Conservation (phyloP, 2,329 filamentous ascomycete species). For the Aspergillaceae sp. region DNA sequence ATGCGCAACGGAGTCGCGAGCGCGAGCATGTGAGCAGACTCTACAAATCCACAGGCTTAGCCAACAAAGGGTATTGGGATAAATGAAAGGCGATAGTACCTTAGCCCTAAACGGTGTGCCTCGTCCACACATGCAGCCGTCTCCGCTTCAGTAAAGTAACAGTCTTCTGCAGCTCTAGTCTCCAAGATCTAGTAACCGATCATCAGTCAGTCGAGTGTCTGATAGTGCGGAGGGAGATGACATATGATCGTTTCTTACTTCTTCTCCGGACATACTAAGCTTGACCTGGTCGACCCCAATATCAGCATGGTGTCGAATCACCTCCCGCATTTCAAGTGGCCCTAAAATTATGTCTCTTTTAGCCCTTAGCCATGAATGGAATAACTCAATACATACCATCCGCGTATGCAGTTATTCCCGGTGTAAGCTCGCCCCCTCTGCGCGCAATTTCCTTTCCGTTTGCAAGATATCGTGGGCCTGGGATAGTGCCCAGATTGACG, state of each 20-base stretch:
- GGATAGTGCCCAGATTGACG: slow-evolving; percentile 42
- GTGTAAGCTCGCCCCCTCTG: slow-evolving; percentile 38
- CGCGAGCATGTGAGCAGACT: slow-evolving; percentile 41
- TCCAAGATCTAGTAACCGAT: slow-evolving; percentile 16
- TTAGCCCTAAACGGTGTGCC: slow-evolving; percentile 23
- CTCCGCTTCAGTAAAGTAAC: slow-evolving; percentile 41
- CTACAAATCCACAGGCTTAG: slow-evolving; percentile 8
- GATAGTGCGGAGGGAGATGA: slow-evolving; percentile 9
- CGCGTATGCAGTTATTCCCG: slow-evolving; percentile 36
- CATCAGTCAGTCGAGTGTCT: slow-evolving; percentile 7
- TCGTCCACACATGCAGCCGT: slow-evolving; percentile 43
- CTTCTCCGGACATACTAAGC: slow-evolving; percentile 36
- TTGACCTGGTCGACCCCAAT: slow-evolving; percentile 40
- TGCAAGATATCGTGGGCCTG: slow-evolving; percentile 41
- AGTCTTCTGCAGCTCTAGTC: slow-evolving; percentile 33
- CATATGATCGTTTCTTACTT: not conserved
- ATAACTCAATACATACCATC: slow-evolving; percentile 20
- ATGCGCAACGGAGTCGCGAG: slow-evolving; percentile 38
- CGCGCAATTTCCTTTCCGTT: slow-evolving; percentile 44
- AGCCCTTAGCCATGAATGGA: not conserved
- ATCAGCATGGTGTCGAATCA: slow-evolving; percentile 28
- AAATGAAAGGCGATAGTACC: not conserved
- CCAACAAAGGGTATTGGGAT: no score
- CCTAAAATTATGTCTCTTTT: not conserved
- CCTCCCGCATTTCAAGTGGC: slow-evolving; percentile 33